A percentile compares a stretch with the other conserved stretches of the same genome.
Conservation (phyloP, 306 rosid species). For the Astragalus membranaceus region DNA sequence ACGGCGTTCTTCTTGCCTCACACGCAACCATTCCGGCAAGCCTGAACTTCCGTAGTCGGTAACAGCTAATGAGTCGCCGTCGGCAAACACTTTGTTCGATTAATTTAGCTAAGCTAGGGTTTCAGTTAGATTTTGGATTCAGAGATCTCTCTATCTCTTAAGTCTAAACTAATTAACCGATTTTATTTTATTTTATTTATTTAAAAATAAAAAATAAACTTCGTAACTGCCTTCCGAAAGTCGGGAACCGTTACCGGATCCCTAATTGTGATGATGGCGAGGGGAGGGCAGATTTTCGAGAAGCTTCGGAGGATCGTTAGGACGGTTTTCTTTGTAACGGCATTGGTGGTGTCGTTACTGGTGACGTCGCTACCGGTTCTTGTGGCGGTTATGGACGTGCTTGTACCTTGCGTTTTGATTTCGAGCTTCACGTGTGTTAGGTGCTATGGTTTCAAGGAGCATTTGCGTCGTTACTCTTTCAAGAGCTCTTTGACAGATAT, state of each 20-base stretch:
- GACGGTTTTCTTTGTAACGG: conserved; percentile 84
- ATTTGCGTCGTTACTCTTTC: conserved; percentile 77
- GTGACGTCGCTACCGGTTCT: conserved; percentile 83
- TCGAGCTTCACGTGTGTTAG: conserved; percentile 84
- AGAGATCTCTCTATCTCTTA: conserved; percentile 21
- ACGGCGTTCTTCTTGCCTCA: conserved; percentile 14
- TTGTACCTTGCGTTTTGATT: conserved; percentile 74
- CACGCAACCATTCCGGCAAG: conserved; percentile 15
- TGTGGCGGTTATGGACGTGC: conserved; percentile 68
- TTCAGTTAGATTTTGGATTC: conserved; percentile 30
- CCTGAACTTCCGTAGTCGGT: conserved; percentile 23
- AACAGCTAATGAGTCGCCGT: conserved; percentile 35
- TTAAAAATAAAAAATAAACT: background rate
- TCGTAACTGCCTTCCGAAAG: conserved; percentile 13
- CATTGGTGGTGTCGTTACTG: conserved; percentile 80
- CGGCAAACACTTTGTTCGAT: conserved; percentile 3
- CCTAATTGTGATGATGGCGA: conserved; percentile 64
- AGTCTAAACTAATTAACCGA: conserved; percentile 14
- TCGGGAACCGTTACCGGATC: conserved; percentile 23
- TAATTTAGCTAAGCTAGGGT: conserved; percentile 39
- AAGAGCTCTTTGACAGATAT: conserved; percentile 85
- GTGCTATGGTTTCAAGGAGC: conserved; percentile 67
- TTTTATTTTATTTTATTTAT: background rate
- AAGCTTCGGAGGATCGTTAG: conserved; percentile 63
- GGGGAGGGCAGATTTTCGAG: conserved; percentile 65